phyloP scores from a whole-genome alignment of 306 rosid species.

The Quercus engelmannii region DNA sequence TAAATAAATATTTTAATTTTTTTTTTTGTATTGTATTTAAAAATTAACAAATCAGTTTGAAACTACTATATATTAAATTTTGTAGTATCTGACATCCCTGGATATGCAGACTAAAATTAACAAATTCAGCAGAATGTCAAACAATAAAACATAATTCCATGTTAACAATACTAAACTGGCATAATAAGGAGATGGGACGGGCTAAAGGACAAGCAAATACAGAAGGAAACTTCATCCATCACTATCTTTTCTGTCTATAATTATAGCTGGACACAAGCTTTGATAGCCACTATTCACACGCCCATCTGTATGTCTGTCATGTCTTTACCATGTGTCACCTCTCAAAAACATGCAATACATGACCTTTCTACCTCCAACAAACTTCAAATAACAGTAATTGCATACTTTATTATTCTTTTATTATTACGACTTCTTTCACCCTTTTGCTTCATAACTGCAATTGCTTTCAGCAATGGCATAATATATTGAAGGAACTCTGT shows the following conservation, averaged over 20 bases:
- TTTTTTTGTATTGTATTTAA: too few species aligned
- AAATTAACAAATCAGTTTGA: too few species aligned
- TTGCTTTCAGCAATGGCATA: constrained; percentile 19
- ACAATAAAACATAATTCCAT: neutral
- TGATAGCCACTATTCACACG: constrained; percentile 46
- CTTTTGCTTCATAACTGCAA: constrained; percentile 9
- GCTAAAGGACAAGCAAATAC: constrained; percentile 37
- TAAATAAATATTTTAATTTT: too few species aligned
- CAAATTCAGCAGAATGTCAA: neutral
- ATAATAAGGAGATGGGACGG: constrained; percentile 6
- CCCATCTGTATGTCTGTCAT: constrained; percentile 13
- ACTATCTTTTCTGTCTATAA: constrained; percentile 34
- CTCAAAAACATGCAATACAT: neutral
- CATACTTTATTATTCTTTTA: constrained; percentile 25
- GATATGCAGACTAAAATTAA: neutral
- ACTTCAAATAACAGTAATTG: constrained; percentile 28
- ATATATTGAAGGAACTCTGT: constrained; percentile 27
- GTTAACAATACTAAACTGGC: constrained; percentile 9
- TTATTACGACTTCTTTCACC: constrained; percentile 6
- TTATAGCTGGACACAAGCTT: constrained; percentile 18
- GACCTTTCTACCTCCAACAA: constrained; percentile 18
- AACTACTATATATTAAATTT: too few species aligned
- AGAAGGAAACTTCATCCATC: constrained; percentile 51
- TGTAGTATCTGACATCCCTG: too few species aligned
- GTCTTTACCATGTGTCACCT: constrained; percentile 48